Percentiles rank a stretch among this genome's conserved stretches.
phyloP scores from a whole-genome alignment of 345 rosid species.

The Nasturtium officinale region DNA sequence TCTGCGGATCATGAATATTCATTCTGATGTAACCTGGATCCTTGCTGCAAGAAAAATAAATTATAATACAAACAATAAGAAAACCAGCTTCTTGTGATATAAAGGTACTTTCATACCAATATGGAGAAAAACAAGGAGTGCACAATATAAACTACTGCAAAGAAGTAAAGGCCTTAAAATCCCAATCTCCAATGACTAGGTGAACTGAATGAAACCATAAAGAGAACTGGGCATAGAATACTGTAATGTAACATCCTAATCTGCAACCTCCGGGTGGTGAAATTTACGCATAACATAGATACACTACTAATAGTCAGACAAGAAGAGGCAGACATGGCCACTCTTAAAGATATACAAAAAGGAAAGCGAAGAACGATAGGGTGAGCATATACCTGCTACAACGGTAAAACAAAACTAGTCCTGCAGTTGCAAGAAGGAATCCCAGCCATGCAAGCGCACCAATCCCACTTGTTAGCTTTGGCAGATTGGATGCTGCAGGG shows the following conservation, averaged over 20 bases:
- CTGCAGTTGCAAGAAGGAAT: constrained; percentile 68
- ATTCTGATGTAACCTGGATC: constrained; percentile 92
- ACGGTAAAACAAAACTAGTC: constrained; percentile 79
- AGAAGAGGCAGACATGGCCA: not conserved
- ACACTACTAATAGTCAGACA: not conserved
- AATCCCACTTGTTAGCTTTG: constrained; percentile 70
- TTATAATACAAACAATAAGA: constrained; percentile 14
- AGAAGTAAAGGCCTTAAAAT: constrained; percentile 27
- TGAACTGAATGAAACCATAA: constrained; percentile 4
- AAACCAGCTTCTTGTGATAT: constrained; percentile 9
- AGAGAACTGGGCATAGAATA: constrained; percentile 1
- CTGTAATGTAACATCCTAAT: not conserved
- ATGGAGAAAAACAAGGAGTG: constrained; percentile 14
- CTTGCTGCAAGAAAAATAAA: constrained; percentile 60
- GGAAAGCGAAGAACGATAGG: constrained; percentile 2
- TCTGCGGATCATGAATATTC: constrained; percentile 78
- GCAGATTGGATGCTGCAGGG: constrained; percentile 73
- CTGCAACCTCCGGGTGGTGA: not conserved
- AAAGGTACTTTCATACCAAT: not conserved
- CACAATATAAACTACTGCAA: constrained; percentile 3
- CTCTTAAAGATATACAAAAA: constrained; percentile 13
- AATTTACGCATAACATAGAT: not conserved
- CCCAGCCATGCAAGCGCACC: constrained; percentile 90
- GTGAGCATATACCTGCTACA: constrained; percentile 77
- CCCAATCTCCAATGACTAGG: not conserved